phyloP scores from a whole-genome alignment of 148 eudicot species.

The Chenopodium suecicum region DNA sequence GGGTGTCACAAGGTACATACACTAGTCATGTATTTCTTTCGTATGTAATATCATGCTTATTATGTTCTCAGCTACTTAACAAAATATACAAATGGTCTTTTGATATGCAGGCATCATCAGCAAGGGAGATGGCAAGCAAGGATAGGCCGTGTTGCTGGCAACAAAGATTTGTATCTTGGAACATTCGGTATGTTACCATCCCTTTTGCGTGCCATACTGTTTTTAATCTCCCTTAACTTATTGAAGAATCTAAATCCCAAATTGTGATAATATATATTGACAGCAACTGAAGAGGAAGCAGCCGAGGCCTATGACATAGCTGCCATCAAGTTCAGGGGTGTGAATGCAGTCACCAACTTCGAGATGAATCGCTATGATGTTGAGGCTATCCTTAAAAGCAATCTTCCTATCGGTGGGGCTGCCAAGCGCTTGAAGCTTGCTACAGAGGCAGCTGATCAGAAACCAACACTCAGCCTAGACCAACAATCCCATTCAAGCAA shows the following conservation, averaged over 20 bases:
- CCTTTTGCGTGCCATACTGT: neutral
- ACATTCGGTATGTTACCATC: slow-evolving; percentile 63
- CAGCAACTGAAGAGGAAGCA: slow-evolving; percentile 96
- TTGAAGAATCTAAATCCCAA: neutral
- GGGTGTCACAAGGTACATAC: slow-evolving; percentile 78
- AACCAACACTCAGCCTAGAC: slow-evolving; percentile 38
- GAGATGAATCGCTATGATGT: slow-evolving; percentile 94
- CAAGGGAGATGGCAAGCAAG: slow-evolving; percentile 99
- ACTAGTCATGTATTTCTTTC: neutral
- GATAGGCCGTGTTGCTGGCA: slow-evolving; percentile 98
- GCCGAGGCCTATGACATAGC: slow-evolving; percentile 96
- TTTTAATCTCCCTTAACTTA: neutral
- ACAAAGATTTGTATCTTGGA: slow-evolving; percentile 91
- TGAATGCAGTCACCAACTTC: slow-evolving; percentile 86
- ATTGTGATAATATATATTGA: neutral
- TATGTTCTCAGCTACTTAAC: neutral
- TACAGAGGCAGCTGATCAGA: slow-evolving; percentile 50
- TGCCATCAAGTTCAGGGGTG: slow-evolving; percentile 71
- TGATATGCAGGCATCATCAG: slow-evolving; percentile 79
- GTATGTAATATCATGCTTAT: neutral
- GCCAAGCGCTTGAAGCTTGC: slow-evolving; percentile 79
- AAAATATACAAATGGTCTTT: neutral
- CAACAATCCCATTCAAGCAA: slow-evolving; percentile 31
- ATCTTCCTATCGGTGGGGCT: slow-evolving; percentile 86
- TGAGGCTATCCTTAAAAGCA: slow-evolving; percentile 73